Conservation (phyloP, 2,329 filamentous ascomycete species). For the Teratosphaeriaceae sp. region DNA sequence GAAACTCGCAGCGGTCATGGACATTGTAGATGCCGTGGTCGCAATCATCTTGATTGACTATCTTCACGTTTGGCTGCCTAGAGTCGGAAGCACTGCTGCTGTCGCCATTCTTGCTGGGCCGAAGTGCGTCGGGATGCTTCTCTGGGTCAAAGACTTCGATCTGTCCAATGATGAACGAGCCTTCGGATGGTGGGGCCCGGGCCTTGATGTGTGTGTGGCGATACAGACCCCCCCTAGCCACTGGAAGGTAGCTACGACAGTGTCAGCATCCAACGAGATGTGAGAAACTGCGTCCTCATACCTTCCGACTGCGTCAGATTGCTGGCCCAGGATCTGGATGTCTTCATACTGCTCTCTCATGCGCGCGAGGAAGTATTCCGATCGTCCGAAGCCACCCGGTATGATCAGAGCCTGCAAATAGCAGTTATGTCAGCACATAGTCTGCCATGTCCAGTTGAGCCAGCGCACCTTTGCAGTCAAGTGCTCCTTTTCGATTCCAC, state of each 20-base stretch:
- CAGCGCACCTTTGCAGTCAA: background rate
- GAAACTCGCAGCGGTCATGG: background rate
- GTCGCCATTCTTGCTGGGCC: background rate
- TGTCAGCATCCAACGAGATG: background rate
- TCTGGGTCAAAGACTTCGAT: background rate
- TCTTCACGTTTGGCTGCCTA: background rate
- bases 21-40: background rate
- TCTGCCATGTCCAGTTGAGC: background rate
- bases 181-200: background rate
- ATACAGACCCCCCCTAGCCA: background rate
- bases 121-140: background rate
- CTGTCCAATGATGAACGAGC: background rate
- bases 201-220: background rate
- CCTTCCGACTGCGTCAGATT: too few species aligned
- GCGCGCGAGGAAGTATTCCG: constrained; percentile 4
- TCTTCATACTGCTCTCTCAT: background rate
- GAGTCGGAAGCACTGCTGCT: background rate
- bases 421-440: background rate
- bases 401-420: constrained; percentile 1
- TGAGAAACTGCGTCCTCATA: too few species aligned
- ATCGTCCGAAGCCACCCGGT: constrained; percentile 3
- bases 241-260: background rate
- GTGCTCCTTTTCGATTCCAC: background rate
- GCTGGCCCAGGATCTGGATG: background rate
- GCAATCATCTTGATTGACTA: background rate